These are phyloP conservation scores for Aspergillus ostianus DNA, from an alignment of 495 filamentous ascomycete species.

Conservation along the genomic window DNA sequence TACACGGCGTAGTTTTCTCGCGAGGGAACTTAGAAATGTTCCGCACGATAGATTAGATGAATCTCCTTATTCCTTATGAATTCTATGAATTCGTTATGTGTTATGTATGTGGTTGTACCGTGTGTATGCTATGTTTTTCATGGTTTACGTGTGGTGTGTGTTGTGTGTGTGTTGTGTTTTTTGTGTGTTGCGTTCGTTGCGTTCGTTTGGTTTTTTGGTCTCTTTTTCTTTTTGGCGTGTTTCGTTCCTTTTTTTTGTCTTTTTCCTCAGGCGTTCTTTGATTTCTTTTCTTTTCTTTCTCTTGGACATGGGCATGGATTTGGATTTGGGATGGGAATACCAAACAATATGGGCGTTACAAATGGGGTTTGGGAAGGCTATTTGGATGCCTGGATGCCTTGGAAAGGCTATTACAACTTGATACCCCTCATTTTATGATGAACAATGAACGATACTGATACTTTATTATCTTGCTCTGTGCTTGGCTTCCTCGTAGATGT, in stretches of 20 bases:
- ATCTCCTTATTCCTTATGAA: conserved; percentile 39
- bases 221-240: conserved; percentile 21
- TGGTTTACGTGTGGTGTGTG: conserved; percentile 29
- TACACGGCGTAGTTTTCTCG: conserved; percentile 33
- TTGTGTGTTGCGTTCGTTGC: conserved; percentile 25
- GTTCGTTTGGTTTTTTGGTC: conserved; percentile 24
- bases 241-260: conserved; percentile 13
- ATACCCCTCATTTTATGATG: not conserved
- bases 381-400: not conserved
- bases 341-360: not conserved
- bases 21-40: conserved; percentile 24
- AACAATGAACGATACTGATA: not conserved
- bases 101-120: conserved; percentile 31
- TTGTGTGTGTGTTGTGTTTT: conserved; percentile 27
- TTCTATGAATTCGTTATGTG: conserved; percentile 35
- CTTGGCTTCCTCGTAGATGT: no score
- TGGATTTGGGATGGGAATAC: not conserved
- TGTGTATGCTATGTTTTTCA: conserved; percentile 18
- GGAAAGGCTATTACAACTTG: not conserved
- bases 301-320: not conserved
- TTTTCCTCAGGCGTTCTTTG: conserved; percentile 1
- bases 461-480: no score
- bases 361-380: not conserved
- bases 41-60: conserved; percentile 47
- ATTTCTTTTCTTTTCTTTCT: conserved; percentile 10